Conservation (phyloP, 2,329 filamentous ascomycete genomes). For the Pseudocercospora crystallina region DNA sequence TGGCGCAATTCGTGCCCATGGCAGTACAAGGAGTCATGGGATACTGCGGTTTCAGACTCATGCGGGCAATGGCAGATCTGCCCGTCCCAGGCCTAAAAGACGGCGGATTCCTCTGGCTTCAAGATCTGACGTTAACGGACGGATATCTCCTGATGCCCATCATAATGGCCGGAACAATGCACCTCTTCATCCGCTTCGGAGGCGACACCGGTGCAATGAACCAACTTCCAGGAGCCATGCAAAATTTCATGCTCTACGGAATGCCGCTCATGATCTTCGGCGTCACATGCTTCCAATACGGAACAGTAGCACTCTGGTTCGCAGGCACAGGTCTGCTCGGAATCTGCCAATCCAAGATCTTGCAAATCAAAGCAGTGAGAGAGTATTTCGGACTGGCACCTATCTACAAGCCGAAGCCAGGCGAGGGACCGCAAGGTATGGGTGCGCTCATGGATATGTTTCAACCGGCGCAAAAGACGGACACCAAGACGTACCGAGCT, state of each 20-base stretch:
- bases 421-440: background rate
- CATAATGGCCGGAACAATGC: constrained; percentile 35
- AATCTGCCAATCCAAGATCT: constrained; percentile 39
- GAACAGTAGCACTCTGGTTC: constrained; percentile 65
- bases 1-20: constrained; percentile 56
- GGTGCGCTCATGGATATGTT: background rate
- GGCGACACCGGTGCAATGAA: constrained; percentile 48
- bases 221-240: constrained; percentile 33
- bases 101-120: constrained; percentile 75
- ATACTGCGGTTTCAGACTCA: constrained; percentile 75
- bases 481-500: background rate
- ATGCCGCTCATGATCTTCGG: constrained; percentile 55
- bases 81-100: constrained; percentile 77
- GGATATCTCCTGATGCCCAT: constrained; percentile 73
- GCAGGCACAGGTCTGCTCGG: constrained; percentile 44
- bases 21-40: constrained; percentile 67
- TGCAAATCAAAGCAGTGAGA: constrained; percentile 41
- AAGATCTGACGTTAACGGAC: constrained; percentile 72
- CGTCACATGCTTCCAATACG: constrained; percentile 57
- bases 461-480: constrained; percentile 3
- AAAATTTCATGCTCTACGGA: constrained; percentile 45
- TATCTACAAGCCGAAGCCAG: constrained; percentile 28
- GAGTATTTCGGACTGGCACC: constrained; percentile 40
- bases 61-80: constrained; percentile 70
- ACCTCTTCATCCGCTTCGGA: constrained; percentile 42